Base-by-base conservation (phyloP, 345 rosid species). In the Rhodamnia rubescens region DNA sequence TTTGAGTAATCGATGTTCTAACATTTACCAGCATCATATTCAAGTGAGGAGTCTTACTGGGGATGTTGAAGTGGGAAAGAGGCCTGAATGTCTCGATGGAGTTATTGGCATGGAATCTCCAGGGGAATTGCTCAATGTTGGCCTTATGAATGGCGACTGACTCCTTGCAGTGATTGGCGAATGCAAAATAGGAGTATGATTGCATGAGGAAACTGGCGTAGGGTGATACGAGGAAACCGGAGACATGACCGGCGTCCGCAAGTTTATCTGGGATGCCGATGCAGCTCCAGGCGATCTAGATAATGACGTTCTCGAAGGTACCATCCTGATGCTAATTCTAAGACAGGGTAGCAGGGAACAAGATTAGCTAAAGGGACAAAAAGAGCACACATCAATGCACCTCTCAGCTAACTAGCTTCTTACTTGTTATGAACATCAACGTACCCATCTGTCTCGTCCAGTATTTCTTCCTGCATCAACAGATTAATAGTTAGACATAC, bases 401-500 rank as follows among this genome's bases (percentile, higher is more conserved):
- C 61, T 47, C 42, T 16, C 8, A 27, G 24, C 14, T 10, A 40
- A 27, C 54, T 15, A 42, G 32, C 51, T 49, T 50, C 87, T 89
- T 90, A 93, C 96, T 87, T 93, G 86, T 89, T 91, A 83, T 93
- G 92, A 85, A 93, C 89, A 21, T 92, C 96, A 2, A 92, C 89
- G 42, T 91, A 94, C 27, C 56, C 93, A 83, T 96, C 97, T 1
- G 99, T 95, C 89, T 94, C 97, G 81, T 96, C 98, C 59, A 87
- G 85, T 86, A 96, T 96, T 88, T 95, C 99, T 87, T 92, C 97
- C 98, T 95, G 75, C 59, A 57, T 69, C 78, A 87, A 57, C 86
- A 78, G 27, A n/a, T 20, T n/a, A 36, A 83, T 53, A 53, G 8
- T 32, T 20, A 64, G 40, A 14, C 29, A 29, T 40, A 74, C 21